Conservation (phyloP, 2,329 filamentous ascomycete species). For the Botryotinia convoluta region DNA sequence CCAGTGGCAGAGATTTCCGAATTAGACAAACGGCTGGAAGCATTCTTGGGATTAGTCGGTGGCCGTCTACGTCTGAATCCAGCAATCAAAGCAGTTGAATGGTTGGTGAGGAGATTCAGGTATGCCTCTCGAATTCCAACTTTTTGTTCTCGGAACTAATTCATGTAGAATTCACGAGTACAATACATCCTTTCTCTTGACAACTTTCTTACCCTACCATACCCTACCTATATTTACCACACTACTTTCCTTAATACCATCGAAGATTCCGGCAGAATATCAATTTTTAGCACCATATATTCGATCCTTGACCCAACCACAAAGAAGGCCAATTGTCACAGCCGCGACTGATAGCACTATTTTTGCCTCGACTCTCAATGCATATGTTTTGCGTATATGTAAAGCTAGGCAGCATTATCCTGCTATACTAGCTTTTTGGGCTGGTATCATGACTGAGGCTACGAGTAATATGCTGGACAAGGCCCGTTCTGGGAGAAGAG, state of each 20-base stretch:
- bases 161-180: conserved; percentile 76
- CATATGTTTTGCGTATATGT: conserved; percentile 74
- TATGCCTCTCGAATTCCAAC: conserved; percentile 42
- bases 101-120: conserved; percentile 89
- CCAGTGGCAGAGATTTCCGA: conserved; percentile 77
- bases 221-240: conserved; percentile 80
- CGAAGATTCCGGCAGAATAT: conserved; percentile 70
- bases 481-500: conserved; percentile 70
- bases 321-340: conserved; percentile 78
- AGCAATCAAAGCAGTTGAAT: conserved; percentile 88
- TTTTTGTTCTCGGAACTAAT: conserved; percentile 2
- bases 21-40: conserved; percentile 73
- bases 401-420: conserved; percentile 71
- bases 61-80: conserved; percentile 78
- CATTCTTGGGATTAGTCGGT: conserved; percentile 78
- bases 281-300: conserved; percentile 86
- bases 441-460: conserved; percentile 80
- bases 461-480: conserved; percentile 79
- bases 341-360: conserved; percentile 74
- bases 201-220: conserved; percentile 92
- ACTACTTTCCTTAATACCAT: conserved; percentile 80
- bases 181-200: conserved; percentile 74
- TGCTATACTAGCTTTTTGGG: conserved; percentile 85
- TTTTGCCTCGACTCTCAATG: conserved; percentile 74
- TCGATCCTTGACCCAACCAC: conserved; percentile 70